Evolutionary conservation across 2,329 filamentous ascomycete species (phyloP).

Genomic region (Decorospora gaudefroyi): DNA sequence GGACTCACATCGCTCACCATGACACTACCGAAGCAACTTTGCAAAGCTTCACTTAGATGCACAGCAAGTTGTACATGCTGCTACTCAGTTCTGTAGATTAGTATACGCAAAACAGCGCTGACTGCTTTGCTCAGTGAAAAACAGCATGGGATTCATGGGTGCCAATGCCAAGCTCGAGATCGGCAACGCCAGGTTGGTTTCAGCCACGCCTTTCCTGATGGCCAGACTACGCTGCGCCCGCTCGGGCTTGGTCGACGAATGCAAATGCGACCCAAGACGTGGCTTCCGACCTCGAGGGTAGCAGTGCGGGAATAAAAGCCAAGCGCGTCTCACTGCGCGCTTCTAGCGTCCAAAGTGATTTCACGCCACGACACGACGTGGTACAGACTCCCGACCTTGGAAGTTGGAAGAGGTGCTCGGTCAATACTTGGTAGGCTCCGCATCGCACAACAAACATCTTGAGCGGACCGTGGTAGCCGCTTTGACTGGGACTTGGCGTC

Average conservation of each 20-base stretch:
- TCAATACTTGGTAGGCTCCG: conserved; percentile 14
- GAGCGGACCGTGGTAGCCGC: conserved; percentile 22
- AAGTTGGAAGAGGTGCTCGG: conserved; percentile 1
- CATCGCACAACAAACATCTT: conserved; percentile 22
- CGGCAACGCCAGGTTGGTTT: conserved; percentile 31
- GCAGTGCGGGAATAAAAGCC: conserved; percentile 9
- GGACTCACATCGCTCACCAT: background rate
- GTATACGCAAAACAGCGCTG: too few species aligned
- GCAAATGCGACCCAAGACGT: conserved; percentile 1
- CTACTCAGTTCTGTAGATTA: background rate
- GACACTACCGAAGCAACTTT: background rate
- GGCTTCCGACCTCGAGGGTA: conserved; percentile 9
- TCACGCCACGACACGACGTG: too few species aligned
- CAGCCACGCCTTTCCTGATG: conserved; percentile 40
- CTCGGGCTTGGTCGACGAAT: conserved; percentile 1
- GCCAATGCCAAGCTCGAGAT: conserved; percentile 28
- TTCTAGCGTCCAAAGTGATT: conserved; percentile 4
- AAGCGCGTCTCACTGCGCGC: conserved; percentile 5
- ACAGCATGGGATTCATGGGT: conserved; percentile 9
- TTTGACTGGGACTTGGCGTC: conserved; percentile 12
- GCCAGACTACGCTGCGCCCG: conserved; percentile 10
- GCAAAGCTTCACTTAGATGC: background rate
- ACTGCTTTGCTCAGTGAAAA: too few species aligned
- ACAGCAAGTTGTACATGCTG: background rate
- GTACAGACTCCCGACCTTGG: background rate